Evolutionary conservation across 306 rosid genomes (phyloP), one percentile per base, ranked within the genome.

Genomic region (Carpinus viminea): DNA sequence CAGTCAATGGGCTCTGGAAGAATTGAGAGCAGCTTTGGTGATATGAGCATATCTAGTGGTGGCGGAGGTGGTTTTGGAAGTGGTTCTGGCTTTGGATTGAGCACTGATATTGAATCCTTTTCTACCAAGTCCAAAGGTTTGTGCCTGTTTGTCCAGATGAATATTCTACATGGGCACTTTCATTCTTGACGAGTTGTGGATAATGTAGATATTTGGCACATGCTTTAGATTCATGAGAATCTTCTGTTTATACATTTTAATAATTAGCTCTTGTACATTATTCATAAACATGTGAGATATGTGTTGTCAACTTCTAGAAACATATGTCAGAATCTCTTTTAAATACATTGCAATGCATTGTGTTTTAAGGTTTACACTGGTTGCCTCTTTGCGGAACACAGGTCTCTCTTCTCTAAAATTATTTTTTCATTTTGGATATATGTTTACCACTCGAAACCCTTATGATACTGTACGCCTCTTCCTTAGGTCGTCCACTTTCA

Each of bases 1-100:
- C 92, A 87, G 79, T 95, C 98, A 2, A 89, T 93, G 94, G 97
- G 93, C 76, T 91, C 99, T 24, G 99, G 98, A 83, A 91, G 95
- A 90, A 76, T 91, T 83, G 99, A 95, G 64, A 90, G 77, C 85
- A 68, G 93, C 85, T 87, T 93, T 73, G 81, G 80, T 80, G 98
- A 95, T 53, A 78, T 91, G 90, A 88, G 93, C 87, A 85, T 95
- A 75, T 87, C 97, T 73, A 86, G 91, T 84, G 79, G 91, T 82
- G 77, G 88, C 77, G 98, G 97, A 76, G 79, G 93, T 81, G 98
- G 98, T 71, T 92, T 89, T 76, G 97, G 97, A 82, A 81, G 97
- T 84, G 97, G 95, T 78, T 88, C 95, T 83, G 92, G 92, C 78
- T 88, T 95, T 83, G 98, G 96, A 71, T 76, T 88, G 78, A 87